Evolutionary conservation across 2,329 filamentous ascomycete species (phyloP).

Genomic region (Colletotrichum godetiae): DNA sequence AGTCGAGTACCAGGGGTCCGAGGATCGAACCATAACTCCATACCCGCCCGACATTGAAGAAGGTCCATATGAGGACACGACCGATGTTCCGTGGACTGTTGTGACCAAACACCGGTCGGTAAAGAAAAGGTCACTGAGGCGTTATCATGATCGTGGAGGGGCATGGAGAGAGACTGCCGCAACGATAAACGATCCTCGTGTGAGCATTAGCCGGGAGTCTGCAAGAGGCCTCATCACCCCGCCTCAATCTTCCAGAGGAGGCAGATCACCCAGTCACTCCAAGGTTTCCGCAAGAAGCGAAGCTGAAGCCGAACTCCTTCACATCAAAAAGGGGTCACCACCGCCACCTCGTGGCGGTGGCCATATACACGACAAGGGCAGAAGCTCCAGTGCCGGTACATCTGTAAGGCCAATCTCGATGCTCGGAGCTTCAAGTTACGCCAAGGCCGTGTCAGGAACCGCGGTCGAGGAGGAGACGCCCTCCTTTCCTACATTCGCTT

Average conservation of each 20-base stretch:
- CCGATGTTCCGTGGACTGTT: constrained; percentile 41
- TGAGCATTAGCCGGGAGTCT: constrained; percentile 54
- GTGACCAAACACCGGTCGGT: constrained; percentile 54
- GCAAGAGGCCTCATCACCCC: constrained; percentile 49
- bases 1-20: constrained; percentile 27
- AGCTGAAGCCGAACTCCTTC: constrained; percentile 55
- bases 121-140: constrained; percentile 49
- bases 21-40: constrained; percentile 45
- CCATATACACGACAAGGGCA: constrained; percentile 41
- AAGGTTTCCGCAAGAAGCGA: constrained; percentile 49
- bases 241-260: constrained; percentile 30
- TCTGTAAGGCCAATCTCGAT: constrained; percentile 43
- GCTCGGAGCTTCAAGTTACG: constrained; percentile 48
- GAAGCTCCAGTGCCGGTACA: constrained; percentile 38
- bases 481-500: constrained; percentile 38
- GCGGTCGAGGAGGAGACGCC: constrained; percentile 29
- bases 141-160: constrained; percentile 57
- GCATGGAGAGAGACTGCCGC: constrained; percentile 54
- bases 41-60: constrained; percentile 18
- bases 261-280: constrained; percentile 41
- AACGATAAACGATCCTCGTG: constrained; percentile 52
- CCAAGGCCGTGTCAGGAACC: constrained; percentile 40
- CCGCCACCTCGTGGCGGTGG: constrained; percentile 43
- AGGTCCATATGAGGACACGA: neutral
- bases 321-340: constrained; percentile 53